Evolutionary conservation across 208 protist genomes (phyloP), one percentile per base, ranked within the genome.

Genomic region (Acanthamoeba triangularis): DNA sequence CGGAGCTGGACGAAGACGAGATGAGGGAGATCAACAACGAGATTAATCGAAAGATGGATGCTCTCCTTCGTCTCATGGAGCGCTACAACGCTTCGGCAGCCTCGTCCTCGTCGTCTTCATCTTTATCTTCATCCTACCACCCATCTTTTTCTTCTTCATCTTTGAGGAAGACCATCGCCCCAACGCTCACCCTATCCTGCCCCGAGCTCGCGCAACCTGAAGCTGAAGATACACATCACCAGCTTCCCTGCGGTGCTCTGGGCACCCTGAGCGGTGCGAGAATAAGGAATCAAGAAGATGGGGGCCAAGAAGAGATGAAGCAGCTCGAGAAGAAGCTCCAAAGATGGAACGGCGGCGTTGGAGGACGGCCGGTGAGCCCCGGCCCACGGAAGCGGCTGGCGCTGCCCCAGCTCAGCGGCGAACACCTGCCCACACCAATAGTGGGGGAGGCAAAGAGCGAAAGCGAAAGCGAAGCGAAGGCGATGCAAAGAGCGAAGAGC

Each of bases 21-120:
- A 49, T 85, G 35, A 23, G 78, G 78, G 78, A 49, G 44, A 85
- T 85, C 23, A 85, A 85, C 28, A 56, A 85, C n/a, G 78, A 85
- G 25, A 85, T 85, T 33, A 85, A 85, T n/a, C 37, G 78, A 7
- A 85, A 85, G 78, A 85, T 85, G 78, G 78, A 85, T 33, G 47
- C 78, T 13, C 78, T 85, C 47, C 78, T 85, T 20, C 44, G 44
- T 41, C 44, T 85, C 18, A 49, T 85, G 78, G 78, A 85, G 20
- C 78, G 47, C 69, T 41, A 78, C 69, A 41, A 30, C 6, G 61
- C 25, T 25, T 18, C 20, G 14, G 10, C 56, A 63, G 14, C 56
- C 23, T 7, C 56, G 20, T 18, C 56, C 28, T 13, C 61, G 3
- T 30, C 61, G 3, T 78, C 33, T 1, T 35, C 63, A 23, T 69